A percentile compares a stretch with the other conserved stretches of the same genome.
Conservation (phyloP, 345 rosid genomes). For the thale cress (Arabidopsis thaliana) region TAIR10.1 NC_003075.7:17936001-17936500, state of each 20-base stretch:
- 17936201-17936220: conserved; percentile 52
- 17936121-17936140: conserved; percentile 95
- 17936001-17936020: conserved; percentile 42
- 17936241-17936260: conserved; percentile 81
- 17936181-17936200: conserved; percentile 57
- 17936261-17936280: conserved; percentile 77
- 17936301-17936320: conserved; percentile 73
- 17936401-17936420: conserved; percentile 82
- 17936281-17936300: conserved; percentile 81
- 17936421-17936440: conserved; percentile 81
- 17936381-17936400: conserved; percentile 68
- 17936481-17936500: conserved; percentile 83
- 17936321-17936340: conserved; percentile 67
- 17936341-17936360: conserved; percentile 58
- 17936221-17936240: conserved; percentile 67
- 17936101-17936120: conserved; percentile 74
- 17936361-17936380: conserved; percentile 63
- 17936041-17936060: conserved; percentile 61
- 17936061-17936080: conserved; percentile 85
- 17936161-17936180: conserved; percentile 72
- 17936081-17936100: conserved; percentile 77
- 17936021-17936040: conserved; percentile 48
- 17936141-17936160: conserved; percentile 80
- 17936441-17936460: conserved; percentile 66
- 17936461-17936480: conserved; percentile 67